Percentiles rank a stretch among this genome's conserved stretches.
Evolutionary conservation across 495 filamentous ascomycete genomes (phyloP).

Genomic region (Podospora tetraspora): DNA sequence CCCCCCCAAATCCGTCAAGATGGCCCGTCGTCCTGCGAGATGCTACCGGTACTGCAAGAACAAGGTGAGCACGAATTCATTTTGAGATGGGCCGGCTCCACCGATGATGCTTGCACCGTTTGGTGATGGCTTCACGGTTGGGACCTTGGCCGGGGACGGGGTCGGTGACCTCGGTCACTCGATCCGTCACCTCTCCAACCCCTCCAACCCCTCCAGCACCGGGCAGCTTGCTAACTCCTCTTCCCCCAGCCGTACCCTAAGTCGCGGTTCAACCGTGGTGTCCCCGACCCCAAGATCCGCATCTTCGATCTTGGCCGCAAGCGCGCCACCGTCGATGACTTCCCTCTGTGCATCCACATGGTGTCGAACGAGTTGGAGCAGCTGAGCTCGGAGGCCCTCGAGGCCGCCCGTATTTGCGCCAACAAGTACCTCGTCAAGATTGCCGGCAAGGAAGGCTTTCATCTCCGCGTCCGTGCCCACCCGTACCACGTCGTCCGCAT

Average conservation of each 20-base stretch:
- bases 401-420: conserved; percentile 98
- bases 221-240: conserved; percentile 28
- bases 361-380: conserved; percentile 99
- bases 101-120: neutral
- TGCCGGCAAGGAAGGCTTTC: conserved; percentile 98
- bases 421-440: conserved; percentile 99
- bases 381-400: conserved; percentile 95
- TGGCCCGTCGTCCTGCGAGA: conserved; percentile 96
- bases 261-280: conserved; percentile 99
- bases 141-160: neutral
- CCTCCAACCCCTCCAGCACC: neutral
- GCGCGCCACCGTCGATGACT: conserved; percentile 96
- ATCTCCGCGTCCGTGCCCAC: conserved; percentile 95
- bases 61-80: conserved; percentile 65
- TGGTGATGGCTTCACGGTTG: neutral
- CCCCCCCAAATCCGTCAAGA: conserved; percentile 62
- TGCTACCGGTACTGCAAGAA: conserved; percentile 99
- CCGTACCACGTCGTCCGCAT: conserved; percentile 99
- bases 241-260: conserved; percentile 85
- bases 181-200: neutral
- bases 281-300: conserved; percentile 97
- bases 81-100: neutral
- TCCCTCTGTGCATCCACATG: conserved; percentile 95
- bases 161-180: neutral
- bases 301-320: conserved; percentile 99